A percentile compares a stretch with the other conserved stretches of the same genome.
Evolutionary conservation across 148 eudicot genomes (phyloP).

Genomic region (Amaranthus cruentus): DNA sequence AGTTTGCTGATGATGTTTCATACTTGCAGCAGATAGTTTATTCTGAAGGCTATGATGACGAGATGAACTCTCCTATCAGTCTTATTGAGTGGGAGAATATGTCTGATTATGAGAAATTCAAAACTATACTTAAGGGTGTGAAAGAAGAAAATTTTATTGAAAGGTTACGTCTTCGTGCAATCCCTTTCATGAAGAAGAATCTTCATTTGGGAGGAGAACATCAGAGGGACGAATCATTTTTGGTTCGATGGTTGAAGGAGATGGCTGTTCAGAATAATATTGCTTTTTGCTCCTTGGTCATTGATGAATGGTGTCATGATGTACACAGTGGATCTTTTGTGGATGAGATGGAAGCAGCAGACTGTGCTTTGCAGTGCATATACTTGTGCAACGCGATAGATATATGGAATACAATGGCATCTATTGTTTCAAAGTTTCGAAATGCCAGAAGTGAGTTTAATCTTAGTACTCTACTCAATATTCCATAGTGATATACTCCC

Average conservation of each 20-base stretch:
- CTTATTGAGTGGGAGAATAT: constrained; percentile 73
- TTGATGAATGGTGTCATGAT: constrained; percentile 75
- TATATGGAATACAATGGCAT: constrained; percentile 88
- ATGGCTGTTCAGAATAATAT: constrained; percentile 59
- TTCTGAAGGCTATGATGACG: constrained; percentile 50
- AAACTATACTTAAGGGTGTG: constrained; percentile 62
- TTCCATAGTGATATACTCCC: neutral
- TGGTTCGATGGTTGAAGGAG: constrained; percentile 90
- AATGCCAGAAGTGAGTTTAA: constrained; percentile 51
- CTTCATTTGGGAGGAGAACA: constrained; percentile 27
- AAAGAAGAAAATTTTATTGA: constrained; percentile 64
- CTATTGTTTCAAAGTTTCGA: constrained; percentile 71
- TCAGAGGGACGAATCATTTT: constrained; percentile 47
- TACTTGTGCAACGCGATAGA: constrained; percentile 59
- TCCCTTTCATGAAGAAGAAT: constrained; percentile 71
- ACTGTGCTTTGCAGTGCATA: constrained; percentile 83
- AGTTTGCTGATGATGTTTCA: constrained; percentile 63
- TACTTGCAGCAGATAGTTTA: constrained; percentile 82
- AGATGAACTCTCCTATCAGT: constrained; percentile 46
- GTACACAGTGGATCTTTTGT: constrained; percentile 43
- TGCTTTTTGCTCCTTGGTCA: constrained; percentile 59
- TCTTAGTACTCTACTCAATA: neutral
- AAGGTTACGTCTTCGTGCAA: constrained; percentile 56
- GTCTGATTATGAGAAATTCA: constrained; percentile 84
- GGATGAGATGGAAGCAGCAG: constrained; percentile 61